Evolutionary conservation across 306 rosid species (phyloP).

Genomic region (Phaseolus lunatus): DNA sequence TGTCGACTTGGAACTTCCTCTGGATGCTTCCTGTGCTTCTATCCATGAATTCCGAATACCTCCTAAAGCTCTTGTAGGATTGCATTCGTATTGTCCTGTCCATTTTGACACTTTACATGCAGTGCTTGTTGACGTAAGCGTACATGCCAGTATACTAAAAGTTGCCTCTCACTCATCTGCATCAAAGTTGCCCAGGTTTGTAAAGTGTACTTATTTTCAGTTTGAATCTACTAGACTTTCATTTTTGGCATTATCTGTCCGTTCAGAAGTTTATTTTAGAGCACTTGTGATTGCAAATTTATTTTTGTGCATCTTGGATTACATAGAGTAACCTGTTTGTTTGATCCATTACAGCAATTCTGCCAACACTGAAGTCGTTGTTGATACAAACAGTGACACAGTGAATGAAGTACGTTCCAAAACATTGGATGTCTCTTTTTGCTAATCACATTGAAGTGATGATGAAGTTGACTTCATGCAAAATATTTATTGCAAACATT

Average conservation of each 20-base stretch:
- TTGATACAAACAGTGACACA: constrained; percentile 41
- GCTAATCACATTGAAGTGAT: constrained; percentile 30
- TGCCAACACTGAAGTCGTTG: constrained; percentile 45
- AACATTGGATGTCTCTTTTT: constrained; percentile 19
- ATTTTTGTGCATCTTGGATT: constrained; percentile 30
- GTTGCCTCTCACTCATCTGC: constrained; percentile 53
- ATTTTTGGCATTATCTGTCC: constrained; percentile 25
- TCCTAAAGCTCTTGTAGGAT: constrained; percentile 83
- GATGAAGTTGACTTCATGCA: constrained; percentile 34
- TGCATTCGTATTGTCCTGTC: constrained; percentile 91
- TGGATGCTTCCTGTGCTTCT: constrained; percentile 69
- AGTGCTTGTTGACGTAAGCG: constrained; percentile 79
- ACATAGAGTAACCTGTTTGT: constrained; percentile 30
- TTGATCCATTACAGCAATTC: constrained; percentile 60
- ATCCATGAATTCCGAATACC: constrained; percentile 90
- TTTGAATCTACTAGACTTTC: constrained; percentile 32
- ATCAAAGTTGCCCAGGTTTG: constrained; percentile 73
- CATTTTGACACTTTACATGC: constrained; percentile 86
- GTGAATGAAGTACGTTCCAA: constrained; percentile 60
- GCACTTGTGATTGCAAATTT: constrained; percentile 29
- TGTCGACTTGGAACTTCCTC: constrained; percentile 61
- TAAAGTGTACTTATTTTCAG: constrained; percentile 43
- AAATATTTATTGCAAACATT: constrained; percentile 15
- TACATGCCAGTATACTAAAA: constrained; percentile 75
- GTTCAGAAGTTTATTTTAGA: constrained; percentile 28